Evolutionary conservation across 768 basidiomycete genomes (phyloP), one percentile per base, ranked within the genome.

Genomic region (Termitomyces titanicus): DNA sequence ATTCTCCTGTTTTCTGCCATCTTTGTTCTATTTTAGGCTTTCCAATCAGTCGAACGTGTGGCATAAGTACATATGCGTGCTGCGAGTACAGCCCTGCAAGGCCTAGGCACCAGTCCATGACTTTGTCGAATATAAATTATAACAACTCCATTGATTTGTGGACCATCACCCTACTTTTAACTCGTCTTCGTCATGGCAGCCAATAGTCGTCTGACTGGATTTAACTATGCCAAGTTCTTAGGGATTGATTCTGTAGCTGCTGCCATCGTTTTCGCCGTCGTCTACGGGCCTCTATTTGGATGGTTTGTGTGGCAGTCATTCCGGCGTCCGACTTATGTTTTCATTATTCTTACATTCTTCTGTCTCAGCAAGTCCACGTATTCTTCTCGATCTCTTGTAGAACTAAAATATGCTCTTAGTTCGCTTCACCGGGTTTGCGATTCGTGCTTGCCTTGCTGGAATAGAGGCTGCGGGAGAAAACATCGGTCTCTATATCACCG

Each of bases 361-460:
- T 77, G 74, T 51, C 10, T 62, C 17, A 68, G 76, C 76, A 55
- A 51, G 76, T 67, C 29, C 15, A 6, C 18, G 17, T 25, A 5
- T 47, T 47, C n/a, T 47, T 47, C 8, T 33, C 45, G 3, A 34
- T 18, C 33, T 18, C n/a, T 2, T 5, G 3, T 13, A 17, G n/a
- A n/a, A 46, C 22, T 15, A 3, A 33, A 29, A 9, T n/a, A 29
- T 6, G 7, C 11, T 31, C 17, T 31, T 44, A 79, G 77, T 78
- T 42, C 74, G 77, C 40, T 46, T 74, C 6, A 60, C 64, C 1
- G 75, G 74, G 0, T 80, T 77, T 50, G 51, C 66, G 4, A 65
- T 78, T 3, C 72, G 77, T 2, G 73, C 74, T 1, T 52, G 72
- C 7, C 53, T 78, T 15, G 68, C 70, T 15, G 68, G 63, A 3